Evolutionary conservation across 2,329 filamentous ascomycete species (phyloP).

Genomic region (Cladosporium sp.): DNA sequence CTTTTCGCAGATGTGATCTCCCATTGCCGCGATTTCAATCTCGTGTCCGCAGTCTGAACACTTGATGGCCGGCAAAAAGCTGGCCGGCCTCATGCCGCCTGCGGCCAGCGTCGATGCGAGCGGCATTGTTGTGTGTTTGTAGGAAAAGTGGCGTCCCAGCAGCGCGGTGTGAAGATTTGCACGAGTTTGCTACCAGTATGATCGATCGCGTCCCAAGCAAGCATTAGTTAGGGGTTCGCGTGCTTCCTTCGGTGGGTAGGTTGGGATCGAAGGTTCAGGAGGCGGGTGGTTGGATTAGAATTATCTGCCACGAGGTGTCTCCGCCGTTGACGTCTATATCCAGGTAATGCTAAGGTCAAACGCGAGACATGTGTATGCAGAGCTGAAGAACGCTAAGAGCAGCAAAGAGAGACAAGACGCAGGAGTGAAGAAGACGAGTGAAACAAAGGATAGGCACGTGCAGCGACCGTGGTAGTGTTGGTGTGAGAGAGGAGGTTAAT

Average conservation of each 20-base stretch:
- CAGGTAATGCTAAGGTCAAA: constrained; percentile 5
- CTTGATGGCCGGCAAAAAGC: constrained; percentile 77
- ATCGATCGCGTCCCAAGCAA: not conserved
- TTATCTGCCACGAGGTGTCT: constrained; percentile 4
- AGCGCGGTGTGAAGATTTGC: constrained; percentile 4
- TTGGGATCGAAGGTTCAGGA: constrained; percentile 6
- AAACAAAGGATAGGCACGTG: constrained; percentile 6
- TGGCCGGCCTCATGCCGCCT: constrained; percentile 52
- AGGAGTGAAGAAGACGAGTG: constrained; percentile 10
- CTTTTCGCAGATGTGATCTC: constrained; percentile 66
- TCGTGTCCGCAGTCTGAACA: constrained; percentile 74
- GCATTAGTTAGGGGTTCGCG: constrained; percentile 9
- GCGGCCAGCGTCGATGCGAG: constrained; percentile 24
- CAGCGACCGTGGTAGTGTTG: not conserved
- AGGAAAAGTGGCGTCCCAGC: not conserved
- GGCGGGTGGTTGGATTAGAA: constrained; percentile 11
- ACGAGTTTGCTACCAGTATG: constrained; percentile 2
- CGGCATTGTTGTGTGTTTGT: constrained; percentile 20
- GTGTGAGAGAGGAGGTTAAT: not conserved
- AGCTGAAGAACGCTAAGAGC: constrained; percentile 13
- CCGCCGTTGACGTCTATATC: constrained; percentile 4
- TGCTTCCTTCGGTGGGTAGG: not conserved
- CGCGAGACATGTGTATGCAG: constrained; percentile 8
- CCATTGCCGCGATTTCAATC: constrained; percentile 80
- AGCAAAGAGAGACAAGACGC: constrained; percentile 10